A percentile compares a stretch with the other conserved stretches of the same genome.
Conservation (phyloP, 768 basidiomycete genomes). For the Hericium rajendrae region DNA sequence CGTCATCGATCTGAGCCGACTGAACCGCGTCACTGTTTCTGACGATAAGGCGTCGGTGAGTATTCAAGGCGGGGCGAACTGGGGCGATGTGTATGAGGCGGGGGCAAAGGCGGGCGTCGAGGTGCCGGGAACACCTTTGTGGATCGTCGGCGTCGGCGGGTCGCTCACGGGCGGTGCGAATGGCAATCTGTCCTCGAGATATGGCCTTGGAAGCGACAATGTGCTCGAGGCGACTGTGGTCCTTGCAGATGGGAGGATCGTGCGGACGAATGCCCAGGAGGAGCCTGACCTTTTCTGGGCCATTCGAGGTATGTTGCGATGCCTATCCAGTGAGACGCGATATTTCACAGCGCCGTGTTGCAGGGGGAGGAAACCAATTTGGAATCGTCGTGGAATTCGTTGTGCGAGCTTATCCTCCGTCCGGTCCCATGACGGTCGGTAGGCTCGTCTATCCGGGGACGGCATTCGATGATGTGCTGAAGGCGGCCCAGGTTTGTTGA, state of each 20-base stretch:
- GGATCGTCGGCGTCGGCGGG: constrained; percentile 17
- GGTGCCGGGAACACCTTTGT: constrained; percentile 13
- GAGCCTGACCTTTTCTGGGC: constrained; percentile 24
- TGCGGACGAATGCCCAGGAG: constrained; percentile 14
- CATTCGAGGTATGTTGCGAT: constrained; percentile 13
- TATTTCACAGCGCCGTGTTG: not conserved
- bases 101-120: constrained; percentile 11
- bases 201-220: constrained; percentile 39
- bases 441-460: constrained; percentile 9
- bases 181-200: constrained; percentile 9
- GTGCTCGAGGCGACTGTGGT: constrained; percentile 18
- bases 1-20: constrained; percentile 23
- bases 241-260: constrained; percentile 16
- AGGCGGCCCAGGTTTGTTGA: constrained; percentile 5
- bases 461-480: constrained; percentile 5
- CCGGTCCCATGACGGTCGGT: constrained; percentile 9
- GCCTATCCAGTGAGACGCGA: not conserved
- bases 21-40: constrained; percentile 20
- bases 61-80: constrained; percentile 24
- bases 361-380: constrained; percentile 20
- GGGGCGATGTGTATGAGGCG: constrained; percentile 18
- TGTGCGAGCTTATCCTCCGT: constrained; percentile 13
- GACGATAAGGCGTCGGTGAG: constrained; percentile 17
- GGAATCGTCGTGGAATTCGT: constrained; percentile 23
- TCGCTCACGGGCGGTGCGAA: constrained; percentile 19